Percentiles rank a stretch among this genome's conserved stretches.
Evolutionary conservation across 176 grass and related monocot species (phyloP).

Genomic region (Musa schizocarpa): DNA sequence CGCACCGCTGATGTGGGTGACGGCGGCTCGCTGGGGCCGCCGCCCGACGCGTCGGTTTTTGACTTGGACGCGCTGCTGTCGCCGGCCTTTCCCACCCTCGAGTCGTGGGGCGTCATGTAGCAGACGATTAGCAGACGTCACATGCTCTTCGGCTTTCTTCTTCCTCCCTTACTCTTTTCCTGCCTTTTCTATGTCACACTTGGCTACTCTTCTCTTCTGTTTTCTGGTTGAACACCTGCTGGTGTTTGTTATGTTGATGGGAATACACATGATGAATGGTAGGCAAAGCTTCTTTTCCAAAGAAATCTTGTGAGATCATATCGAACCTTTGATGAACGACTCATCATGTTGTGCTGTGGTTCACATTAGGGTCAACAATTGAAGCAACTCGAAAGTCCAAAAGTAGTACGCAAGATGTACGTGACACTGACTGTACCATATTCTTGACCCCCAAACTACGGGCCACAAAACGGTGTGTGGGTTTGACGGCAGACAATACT

Average conservation of each 20-base stretch:
- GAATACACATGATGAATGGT: too few relatives aligned
- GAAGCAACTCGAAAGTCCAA: too few relatives aligned
- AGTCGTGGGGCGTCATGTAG: slow-evolving; percentile 71
- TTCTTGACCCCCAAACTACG: background rate
- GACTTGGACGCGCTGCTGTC: slow-evolving; percentile 24
- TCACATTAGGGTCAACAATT: too few relatives aligned
- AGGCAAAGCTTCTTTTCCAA: too few relatives aligned
- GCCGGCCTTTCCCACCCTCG: slow-evolving; percentile 65
- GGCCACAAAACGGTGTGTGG: background rate
- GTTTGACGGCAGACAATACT: background rate
- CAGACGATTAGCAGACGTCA: slow-evolving; percentile 19
- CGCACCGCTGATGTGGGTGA: background rate
- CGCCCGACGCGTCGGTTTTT: background rate
- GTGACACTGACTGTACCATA: background rate
- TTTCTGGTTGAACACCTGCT: background rate
- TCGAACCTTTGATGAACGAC: too few relatives aligned
- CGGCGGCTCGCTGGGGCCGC: background rate
- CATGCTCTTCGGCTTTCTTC: background rate
- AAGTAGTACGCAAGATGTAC: background rate
- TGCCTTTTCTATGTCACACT: background rate
- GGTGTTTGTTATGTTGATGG: background rate
- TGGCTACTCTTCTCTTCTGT: background rate
- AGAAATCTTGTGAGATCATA: too few relatives aligned
- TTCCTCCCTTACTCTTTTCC: background rate
- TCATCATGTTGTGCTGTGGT: too few relatives aligned